A percentile compares a stretch with the other conserved stretches of the same genome.
These are phyloP conservation scores for Gautieria morchelliformis DNA, from an alignment of 768 basidiomycete genomes.

Conservation along the genomic window DNA sequence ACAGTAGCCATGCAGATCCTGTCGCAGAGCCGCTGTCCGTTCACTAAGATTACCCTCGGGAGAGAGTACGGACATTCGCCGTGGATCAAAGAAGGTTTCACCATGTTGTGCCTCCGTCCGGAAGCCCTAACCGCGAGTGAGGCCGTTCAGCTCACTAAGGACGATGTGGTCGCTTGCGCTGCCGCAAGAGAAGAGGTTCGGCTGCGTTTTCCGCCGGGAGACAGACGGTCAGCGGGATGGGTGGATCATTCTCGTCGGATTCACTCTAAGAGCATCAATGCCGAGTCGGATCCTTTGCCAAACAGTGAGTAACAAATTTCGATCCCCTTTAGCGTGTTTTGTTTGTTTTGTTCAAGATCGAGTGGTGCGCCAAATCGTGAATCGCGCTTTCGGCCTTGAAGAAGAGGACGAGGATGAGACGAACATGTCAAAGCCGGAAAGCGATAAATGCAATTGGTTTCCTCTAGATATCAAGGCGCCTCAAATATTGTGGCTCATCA, in stretches of 20 bases:
- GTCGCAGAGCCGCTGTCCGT: background rate
- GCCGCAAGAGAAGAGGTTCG: background rate
- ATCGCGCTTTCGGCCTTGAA: background rate
- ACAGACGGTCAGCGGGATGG: background rate
- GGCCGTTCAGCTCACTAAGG: conserved; percentile 31
- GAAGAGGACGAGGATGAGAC: background rate
- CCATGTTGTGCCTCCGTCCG: conserved; percentile 37
- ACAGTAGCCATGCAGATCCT: background rate
- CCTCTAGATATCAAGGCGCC: background rate
- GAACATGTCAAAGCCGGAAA: background rate
- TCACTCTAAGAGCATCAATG: background rate
- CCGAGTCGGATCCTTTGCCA: background rate
- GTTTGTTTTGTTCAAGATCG: background rate
- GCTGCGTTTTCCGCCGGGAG: background rate
- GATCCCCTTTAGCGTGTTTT: background rate
- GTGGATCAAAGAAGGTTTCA: background rate
- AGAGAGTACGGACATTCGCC: background rate
- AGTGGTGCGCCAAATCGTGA: background rate
- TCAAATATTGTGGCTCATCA: background rate
- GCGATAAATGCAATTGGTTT: background rate
- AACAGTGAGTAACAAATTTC: background rate
- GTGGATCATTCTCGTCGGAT: background rate
- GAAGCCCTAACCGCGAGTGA: conserved; percentile 44
- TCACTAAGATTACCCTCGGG: background rate
- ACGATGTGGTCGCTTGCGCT: background rate